A percentile compares a stretch with the other conserved stretches of the same genome.
These are phyloP conservation scores for Raffaelea albimanens DNA, from an alignment of 2,329 filamentous ascomycete species.

Conservation along the genomic window DNA sequence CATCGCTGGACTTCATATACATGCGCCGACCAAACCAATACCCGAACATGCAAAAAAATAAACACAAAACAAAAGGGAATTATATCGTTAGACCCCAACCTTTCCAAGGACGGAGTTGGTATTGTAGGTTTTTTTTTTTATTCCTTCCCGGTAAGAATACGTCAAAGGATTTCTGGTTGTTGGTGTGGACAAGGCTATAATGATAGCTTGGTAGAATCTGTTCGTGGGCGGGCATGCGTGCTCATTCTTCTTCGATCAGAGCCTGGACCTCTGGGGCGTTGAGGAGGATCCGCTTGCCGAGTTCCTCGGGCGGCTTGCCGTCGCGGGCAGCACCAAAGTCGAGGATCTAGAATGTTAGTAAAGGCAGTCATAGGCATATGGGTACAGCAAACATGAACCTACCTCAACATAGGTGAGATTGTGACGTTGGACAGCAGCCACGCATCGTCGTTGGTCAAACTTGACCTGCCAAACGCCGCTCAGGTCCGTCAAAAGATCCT, in stretches of 20 bases:
- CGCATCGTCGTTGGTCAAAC: conserved; percentile 90
- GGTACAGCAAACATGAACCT: conserved; percentile 25
- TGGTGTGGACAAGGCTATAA: no score
- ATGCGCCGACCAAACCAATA: neutral
- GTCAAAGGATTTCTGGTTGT: no score
- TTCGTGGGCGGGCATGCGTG: no score
- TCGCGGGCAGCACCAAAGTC: conserved; percentile 94
- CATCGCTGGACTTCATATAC: neutral
- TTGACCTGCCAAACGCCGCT: conserved; percentile 99
- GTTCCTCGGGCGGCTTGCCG: conserved; percentile 65
- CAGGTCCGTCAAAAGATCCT: conserved; percentile 85
- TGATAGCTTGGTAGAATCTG: no score
- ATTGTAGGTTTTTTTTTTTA: no score
- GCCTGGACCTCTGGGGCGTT: conserved; percentile 46
- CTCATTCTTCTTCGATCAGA: conserved; percentile 34
- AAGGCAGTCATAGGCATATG: conserved; percentile 2
- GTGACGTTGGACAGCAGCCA: conserved; percentile 91
- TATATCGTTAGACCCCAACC: no score
- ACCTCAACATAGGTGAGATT: conserved; percentile 94
- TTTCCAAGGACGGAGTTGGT: no score
- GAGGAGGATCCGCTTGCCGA: conserved; percentile 68
- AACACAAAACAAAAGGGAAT: neutral
- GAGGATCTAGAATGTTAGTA: conserved; percentile 58
- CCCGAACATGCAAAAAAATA: neutral
- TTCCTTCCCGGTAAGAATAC: no score